These are phyloP conservation scores for Ceratobasidium sp. DNA, from an alignment of 1,284 basidiomycete genomes.

Conservation along the genomic window DNA sequence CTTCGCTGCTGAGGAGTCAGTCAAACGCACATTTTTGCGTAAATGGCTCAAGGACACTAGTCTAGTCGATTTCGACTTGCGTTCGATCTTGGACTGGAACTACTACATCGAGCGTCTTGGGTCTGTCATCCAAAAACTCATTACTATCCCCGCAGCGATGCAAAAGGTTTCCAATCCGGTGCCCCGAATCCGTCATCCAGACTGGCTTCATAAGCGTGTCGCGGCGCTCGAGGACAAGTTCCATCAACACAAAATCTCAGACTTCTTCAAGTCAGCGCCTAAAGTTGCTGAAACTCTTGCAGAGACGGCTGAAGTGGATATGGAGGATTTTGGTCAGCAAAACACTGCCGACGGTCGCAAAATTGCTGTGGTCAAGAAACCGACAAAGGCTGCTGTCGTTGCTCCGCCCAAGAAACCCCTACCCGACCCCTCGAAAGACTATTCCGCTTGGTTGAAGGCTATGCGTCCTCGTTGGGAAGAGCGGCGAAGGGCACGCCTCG, in stretches of 20 bases:
- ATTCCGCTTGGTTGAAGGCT: conserved; percentile 83
- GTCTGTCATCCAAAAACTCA: conserved; percentile 98
- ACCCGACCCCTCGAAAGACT: conserved; percentile 75
- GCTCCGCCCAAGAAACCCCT: conserved; percentile 56
- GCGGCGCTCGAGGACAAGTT: conserved; percentile 94
- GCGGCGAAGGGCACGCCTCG: conserved; percentile 65
- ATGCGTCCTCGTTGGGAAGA: conserved; percentile 87
- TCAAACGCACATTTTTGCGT: conserved; percentile 92
- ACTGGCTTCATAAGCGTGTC: conserved; percentile 95
- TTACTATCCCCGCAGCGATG: conserved; percentile 99
- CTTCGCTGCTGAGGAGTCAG: conserved; percentile 92
- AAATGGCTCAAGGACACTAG: conserved; percentile 97
- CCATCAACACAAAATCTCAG: conserved; percentile 96
- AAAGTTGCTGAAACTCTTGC: conserved; percentile 47
- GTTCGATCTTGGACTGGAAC: conserved; percentile 96
- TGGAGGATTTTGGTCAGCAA: conserved; percentile 73
- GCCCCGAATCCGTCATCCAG: conserved; percentile 94
- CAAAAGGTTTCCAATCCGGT: conserved; percentile 98
- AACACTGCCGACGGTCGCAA: conserved; percentile 51
- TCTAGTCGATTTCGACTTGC: conserved; percentile 89
- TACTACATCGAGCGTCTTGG: conserved; percentile 99
- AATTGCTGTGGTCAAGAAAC: conserved; percentile 71
- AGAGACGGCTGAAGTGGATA: conserved; percentile 64
- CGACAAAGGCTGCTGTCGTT: conserved; percentile 54
- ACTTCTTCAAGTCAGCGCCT: conserved; percentile 80